Evolutionary conservation across 2,329 filamentous ascomycete genomes (phyloP).

Genomic region (Fusarium falciforme): DNA sequence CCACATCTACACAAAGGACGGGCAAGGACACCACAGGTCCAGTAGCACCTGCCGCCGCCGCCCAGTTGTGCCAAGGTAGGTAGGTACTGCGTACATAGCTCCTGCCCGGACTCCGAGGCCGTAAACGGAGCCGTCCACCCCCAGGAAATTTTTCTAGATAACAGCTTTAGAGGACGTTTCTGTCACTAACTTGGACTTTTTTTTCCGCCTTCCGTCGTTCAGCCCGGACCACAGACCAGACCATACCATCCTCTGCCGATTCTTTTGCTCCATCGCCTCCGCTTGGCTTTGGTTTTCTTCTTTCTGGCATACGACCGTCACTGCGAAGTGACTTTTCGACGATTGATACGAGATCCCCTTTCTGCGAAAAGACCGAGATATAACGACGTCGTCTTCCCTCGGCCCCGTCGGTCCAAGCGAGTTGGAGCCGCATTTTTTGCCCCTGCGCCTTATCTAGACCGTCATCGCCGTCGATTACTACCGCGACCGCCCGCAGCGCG

Average conservation of each 20-base stretch:
- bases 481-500: slow-evolving; percentile 20
- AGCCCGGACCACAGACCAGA: slow-evolving; percentile 9
- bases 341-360: neutral
- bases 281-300: slow-evolving; percentile 24
- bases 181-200: slow-evolving; percentile 23
- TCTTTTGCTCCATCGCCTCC: slow-evolving; percentile 38
- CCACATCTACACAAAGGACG: neutral
- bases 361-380: slow-evolving; percentile 1
- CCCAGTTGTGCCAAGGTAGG: neutral
- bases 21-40: neutral
- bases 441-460: slow-evolving; percentile 34
- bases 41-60: neutral
- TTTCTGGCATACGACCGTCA: slow-evolving; percentile 6
- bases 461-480: slow-evolving; percentile 25
- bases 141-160: slow-evolving; percentile 49
- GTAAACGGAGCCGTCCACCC: slow-evolving; percentile 50
- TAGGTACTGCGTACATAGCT: slow-evolving; percentile 8
- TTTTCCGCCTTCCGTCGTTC: slow-evolving; percentile 25
- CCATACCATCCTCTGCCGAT: slow-evolving; percentile 24
- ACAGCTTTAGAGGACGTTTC: slow-evolving; percentile 25
- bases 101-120: slow-evolving; percentile 50
- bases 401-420: slow-evolving; percentile 28
- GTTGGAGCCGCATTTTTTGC: slow-evolving; percentile 34
- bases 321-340: neutral
- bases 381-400: slow-evolving; percentile 12